Evolutionary conservation across 352 stramenopile species (phyloP), one percentile per base, ranked within the genome.

Genomic region (Globisporangium barbulae): DNA sequence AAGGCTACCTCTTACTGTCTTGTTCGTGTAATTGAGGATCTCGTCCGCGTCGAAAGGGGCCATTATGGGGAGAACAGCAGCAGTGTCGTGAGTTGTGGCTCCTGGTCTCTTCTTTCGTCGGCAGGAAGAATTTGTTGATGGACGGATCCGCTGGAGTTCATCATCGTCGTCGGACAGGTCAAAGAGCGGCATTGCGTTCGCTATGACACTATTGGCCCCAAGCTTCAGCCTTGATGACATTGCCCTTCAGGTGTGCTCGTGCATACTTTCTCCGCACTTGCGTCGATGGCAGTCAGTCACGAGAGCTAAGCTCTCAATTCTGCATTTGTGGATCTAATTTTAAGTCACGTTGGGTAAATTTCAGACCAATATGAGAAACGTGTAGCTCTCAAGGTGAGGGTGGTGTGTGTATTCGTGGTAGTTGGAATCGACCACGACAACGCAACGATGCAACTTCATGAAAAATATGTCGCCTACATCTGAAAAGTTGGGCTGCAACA

Each of bases 151-250:
- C 28, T 15, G 37, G 3, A 15, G 4, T 17, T 63, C 50, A 30
- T 59, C 42, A 7, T 37, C 49, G 19, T 53, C 65, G 39, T 71
- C 65, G 21, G 53, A 66, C 6, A 81, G 66, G 22, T 79, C 75
- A 35, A 81, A 83, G 15, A 81, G 59, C 50, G 75, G 73, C 42
- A 68, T 69, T 17, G 71, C 71, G 13, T 48, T 69, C 55, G 52
- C 61, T 28, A 83, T 72, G 31, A 67, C 41, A 52, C 73, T 79
- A 30, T 61, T 52, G 6, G 55, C 12, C 19, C 49, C 53, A 45
- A 75, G 70, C 30, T 62, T 61, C 45, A 53, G 53, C n/a, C 66
- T 67, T 44, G 41, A 60, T 12, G 53, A 25, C 53, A 63, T 58
- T 37, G 31, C 7, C 17, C n/a, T 21, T 44, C 52, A 44, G n/a